Evolutionary conservation across 208 protist species (phyloP), one percentile per base, ranked within the genome.

Genomic region (Willaertia magna): DNA sequence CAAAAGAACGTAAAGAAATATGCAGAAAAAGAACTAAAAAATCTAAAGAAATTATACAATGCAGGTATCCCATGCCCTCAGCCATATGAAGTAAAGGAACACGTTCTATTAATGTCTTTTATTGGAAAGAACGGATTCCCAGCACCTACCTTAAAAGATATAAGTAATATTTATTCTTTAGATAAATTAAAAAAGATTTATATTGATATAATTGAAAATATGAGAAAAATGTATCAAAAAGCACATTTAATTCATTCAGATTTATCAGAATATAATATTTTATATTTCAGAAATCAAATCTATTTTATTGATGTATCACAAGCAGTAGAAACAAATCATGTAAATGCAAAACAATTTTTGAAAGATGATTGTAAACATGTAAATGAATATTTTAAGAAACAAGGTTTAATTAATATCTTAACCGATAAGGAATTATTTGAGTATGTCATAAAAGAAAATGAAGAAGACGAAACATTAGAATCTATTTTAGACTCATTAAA

Each of bases 1-100:
- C n/a, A n/a, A 79, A 99, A 99, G 91, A 98, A 98, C 96, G 96
- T 98, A 52, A 92, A 94, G 42, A 94, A 95, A 43, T 97, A 94
- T 94, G 98, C 98, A 0, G 98, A 99, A 91, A 99, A 99, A 90
- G 98, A 99, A 90, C 95, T 96, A n/a, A 91, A 98, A 44, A 99
- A 99, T 92, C 90, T 99, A 0, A 95, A 89, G 12, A 92, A 97
- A 40, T 91, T 99, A 44, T 90, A 97, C 84, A 88, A 93, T 39
- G 96, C 44, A 11, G 92, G 92, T 42, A 96, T 99, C n/a, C 92
- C 95, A 30, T 84, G 96, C 42, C 92, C 98, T 88, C 78, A 91
- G n/a, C 92, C 97, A 91, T 88, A 89, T 95, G 81, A 97, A 30
- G 89, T 99, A n/a, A 91, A 97, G 11, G 94, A 97, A 85, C 96